phyloP scores from a whole-genome alignment of 2,329 filamentous ascomycete species.

The Tolypocladium pustulatum region DNA sequence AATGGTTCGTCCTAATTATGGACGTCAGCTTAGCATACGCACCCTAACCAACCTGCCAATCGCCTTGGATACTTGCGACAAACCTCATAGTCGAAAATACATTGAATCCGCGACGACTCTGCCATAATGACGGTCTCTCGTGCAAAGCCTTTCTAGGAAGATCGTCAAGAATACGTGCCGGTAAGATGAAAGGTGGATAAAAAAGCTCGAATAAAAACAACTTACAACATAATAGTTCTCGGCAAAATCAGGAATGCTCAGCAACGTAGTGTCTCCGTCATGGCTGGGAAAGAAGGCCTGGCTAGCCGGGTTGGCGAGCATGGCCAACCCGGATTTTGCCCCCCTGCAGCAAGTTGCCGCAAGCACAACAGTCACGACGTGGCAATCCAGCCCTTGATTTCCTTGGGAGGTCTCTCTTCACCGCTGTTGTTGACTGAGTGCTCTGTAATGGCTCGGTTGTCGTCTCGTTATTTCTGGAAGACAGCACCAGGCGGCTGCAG shows the following conservation, averaged over 20 bases:
- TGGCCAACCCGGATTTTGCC: background rate
- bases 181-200: background rate
- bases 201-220: background rate
- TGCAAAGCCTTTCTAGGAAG: background rate
- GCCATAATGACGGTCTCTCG: background rate
- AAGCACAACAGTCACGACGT: background rate
- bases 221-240: background rate
- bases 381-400: background rate
- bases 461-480: background rate
- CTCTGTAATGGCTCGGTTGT: background rate
- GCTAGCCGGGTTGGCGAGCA: background rate
- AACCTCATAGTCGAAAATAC: slow-evolving; percentile 10
- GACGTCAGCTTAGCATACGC: background rate
- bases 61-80: background rate
- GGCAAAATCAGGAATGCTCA: background rate
- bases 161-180: background rate
- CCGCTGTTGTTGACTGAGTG: background rate
- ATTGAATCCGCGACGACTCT: slow-evolving; percentile 2
- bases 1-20: background rate
- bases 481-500: background rate
- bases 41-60: background rate
- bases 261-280: background rate
- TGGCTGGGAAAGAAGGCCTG: background rate
- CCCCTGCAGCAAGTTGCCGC: background rate
- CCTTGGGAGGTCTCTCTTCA: background rate